Evolutionary conservation across 2,329 filamentous ascomycete species (phyloP), one percentile per base, ranked within the genome.

Genomic region (Fusarium hainanense): DNA sequence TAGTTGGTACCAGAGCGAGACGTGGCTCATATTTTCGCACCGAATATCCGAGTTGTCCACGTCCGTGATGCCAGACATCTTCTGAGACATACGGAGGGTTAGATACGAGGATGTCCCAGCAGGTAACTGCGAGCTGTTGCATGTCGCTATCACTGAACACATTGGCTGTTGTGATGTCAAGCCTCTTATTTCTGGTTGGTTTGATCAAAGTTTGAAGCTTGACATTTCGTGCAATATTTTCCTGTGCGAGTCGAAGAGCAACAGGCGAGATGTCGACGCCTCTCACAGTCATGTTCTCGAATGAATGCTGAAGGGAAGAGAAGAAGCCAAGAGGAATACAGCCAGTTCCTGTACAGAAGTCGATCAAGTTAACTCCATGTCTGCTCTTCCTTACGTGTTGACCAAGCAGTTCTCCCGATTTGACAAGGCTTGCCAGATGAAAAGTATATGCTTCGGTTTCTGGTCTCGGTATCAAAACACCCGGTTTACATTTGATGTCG

Each of bases 21-120:
- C 83, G 87, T 6, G 96, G 96, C 79, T 99, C 96, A 77, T 89
- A 93, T 47, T 89, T 89, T 18, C 93, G 88, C 30, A 98, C 95
- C 14, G 92, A 95, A 74, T 92, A 94, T 10, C 87, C 87, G 46
- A 84, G 70, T 32, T 83, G 79, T 18, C 79, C 79, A 13, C 73
- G 72, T 20, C 80, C 82, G 6, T 78, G 68, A 37, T 77, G 63
- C 82, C 82, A 84, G 12, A 79, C 74, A 41, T 77, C 70, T 0
- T 84, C 81, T 3, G 94, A 97, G 52, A 98, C 90, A 77, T 98
- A 98, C 1, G 96, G 96, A 18, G 96, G 96, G 75, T 99, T 99
- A 3, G 92, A 92, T 37, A 96, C 87, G 3, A 99, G 80, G 6
- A 98, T 81, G 66, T 97, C 90, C 75, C 78, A 85, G 5, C 40